A percentile compares a stretch with the other conserved stretches of the same genome.
phyloP scores from a whole-genome alignment of 768 basidiomycete species.

The Tephrocybe sp. region DNA sequence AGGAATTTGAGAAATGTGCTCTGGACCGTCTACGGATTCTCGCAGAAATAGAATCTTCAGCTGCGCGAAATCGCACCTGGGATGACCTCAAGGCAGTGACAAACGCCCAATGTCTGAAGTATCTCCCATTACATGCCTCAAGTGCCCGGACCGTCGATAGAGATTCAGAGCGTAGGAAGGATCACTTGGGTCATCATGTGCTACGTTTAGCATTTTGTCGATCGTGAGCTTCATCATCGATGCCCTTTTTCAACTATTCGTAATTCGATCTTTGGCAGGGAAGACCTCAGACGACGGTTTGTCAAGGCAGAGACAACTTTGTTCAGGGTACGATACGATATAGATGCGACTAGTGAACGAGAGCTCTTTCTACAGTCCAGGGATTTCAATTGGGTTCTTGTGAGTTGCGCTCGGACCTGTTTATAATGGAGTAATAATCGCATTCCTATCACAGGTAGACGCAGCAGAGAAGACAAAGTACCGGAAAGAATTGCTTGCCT shows the following conservation, averaged over 20 bases:
- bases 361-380: constrained; percentile 61
- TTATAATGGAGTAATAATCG: not conserved
- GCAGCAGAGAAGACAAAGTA: constrained; percentile 51
- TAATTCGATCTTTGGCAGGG: constrained; percentile 42
- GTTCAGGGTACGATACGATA: constrained; percentile 80
- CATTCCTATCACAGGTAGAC: constrained; percentile 40
- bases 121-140: constrained; percentile 67
- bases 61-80: constrained; percentile 77
- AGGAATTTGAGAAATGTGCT: constrained; percentile 92
- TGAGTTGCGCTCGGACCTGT: constrained; percentile 25
- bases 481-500: constrained; percentile 44
- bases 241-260: not conserved
- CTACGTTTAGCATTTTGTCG: constrained; percentile 93
- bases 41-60: constrained; percentile 88
- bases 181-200: constrained; percentile 92
- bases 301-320: constrained; percentile 85
- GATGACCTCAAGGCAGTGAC: constrained; percentile 73
- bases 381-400: constrained; percentile 65
- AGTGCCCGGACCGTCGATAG: constrained; percentile 44
- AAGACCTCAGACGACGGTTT: constrained; percentile 86
- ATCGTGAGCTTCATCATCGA: constrained; percentile 59
- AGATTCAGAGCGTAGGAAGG: constrained; percentile 70
- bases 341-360: constrained; percentile 54
- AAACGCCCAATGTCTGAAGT: constrained; percentile 61
- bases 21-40: constrained; percentile 84